Conservation (phyloP, 495 filamentous ascomycete genomes). For the Annulohypoxylon bovei region DNA sequence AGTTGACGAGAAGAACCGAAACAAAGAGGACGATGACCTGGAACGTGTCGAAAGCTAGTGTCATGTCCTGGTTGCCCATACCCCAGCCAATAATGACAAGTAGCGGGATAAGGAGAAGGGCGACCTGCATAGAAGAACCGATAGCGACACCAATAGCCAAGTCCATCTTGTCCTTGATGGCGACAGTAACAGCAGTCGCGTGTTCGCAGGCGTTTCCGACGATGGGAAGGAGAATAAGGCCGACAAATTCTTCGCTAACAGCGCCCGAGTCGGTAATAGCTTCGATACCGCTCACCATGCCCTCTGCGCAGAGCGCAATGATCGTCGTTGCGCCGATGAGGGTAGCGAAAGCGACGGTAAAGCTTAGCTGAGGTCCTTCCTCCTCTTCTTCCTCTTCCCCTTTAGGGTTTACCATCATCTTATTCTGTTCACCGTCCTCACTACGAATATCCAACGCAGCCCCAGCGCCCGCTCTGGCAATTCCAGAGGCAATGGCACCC, state of each 20-base stretch:
- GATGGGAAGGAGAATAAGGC: conserved; percentile 86
- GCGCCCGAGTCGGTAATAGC: conserved; percentile 66
- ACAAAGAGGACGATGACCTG: conserved; percentile 84
- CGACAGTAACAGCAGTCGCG: conserved; percentile 86
- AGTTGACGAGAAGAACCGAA: conserved; percentile 81
- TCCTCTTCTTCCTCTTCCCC: conserved; percentile 66
- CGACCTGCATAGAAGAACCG: conserved; percentile 88
- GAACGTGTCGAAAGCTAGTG: conserved; percentile 82
- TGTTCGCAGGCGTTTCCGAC: conserved; percentile 91
- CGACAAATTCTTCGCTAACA: conserved; percentile 80
- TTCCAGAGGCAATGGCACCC: conserved; percentile 66
- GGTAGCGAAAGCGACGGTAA: conserved; percentile 74
- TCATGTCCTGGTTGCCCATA: conserved; percentile 74
- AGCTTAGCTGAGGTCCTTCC: conserved; percentile 75
- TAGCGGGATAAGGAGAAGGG: conserved; percentile 79
- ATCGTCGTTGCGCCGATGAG: conserved; percentile 77
- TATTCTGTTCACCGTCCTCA: conserved; percentile 56
- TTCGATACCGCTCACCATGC: conserved; percentile 83
- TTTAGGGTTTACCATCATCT: conserved; percentile 46
- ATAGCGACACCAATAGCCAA: conserved; percentile 85
- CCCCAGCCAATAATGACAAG: conserved; percentile 85
- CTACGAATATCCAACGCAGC: conserved; percentile 49
- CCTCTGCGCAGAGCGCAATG: conserved; percentile 90
- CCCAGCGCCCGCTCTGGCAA: conserved; percentile 68
- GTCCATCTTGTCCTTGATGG: conserved; percentile 92